These are phyloP conservation scores for Tremella yokohamensis DNA, from an alignment of 768 basidiomycete genomes.

Conservation along the genomic window DNA sequence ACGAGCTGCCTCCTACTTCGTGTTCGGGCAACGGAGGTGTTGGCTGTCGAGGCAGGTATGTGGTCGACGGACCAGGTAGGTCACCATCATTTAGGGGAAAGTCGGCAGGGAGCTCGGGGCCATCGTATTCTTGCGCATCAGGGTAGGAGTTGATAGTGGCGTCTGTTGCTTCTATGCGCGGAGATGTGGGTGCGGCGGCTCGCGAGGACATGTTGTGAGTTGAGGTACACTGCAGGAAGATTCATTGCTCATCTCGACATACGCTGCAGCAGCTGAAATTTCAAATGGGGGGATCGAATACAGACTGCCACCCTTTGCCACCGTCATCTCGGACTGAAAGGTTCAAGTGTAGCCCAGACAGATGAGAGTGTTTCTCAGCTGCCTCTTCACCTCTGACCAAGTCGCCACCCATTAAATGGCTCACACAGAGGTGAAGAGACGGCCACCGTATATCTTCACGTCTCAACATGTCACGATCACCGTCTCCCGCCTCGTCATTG, in stretches of 20 bases:
- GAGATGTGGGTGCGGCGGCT: background rate
- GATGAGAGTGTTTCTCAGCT: too few species aligned
- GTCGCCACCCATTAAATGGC: background rate
- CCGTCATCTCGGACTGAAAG: too few species aligned
- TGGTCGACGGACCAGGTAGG: constrained; percentile 37
- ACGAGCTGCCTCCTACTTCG: background rate
- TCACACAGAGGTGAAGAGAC: background rate
- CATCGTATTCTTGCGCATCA: background rate
- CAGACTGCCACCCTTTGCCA: too few species aligned
- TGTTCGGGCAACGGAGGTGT: constrained; percentile 33
- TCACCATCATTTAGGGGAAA: constrained; percentile 9
- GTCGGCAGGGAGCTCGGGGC: background rate
- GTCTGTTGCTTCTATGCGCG: constrained; percentile 3
- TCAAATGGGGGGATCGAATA: too few species aligned
- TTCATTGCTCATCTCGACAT: too few species aligned
- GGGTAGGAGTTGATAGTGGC: background rate
- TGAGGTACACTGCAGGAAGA: too few species aligned
- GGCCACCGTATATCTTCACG: background rate
- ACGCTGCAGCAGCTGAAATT: too few species aligned
- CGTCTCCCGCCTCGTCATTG: constrained; percentile 40
- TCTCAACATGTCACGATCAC: constrained; percentile 35
- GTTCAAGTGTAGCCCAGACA: too few species aligned
- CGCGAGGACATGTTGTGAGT: background rate
- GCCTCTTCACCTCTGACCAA: background rate
- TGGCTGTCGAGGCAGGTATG: constrained; percentile 28